These are phyloP conservation scores for Aspergillus sp. DNA, from an alignment of 2,329 filamentous ascomycete genomes.

Conservation along the genomic window DNA sequence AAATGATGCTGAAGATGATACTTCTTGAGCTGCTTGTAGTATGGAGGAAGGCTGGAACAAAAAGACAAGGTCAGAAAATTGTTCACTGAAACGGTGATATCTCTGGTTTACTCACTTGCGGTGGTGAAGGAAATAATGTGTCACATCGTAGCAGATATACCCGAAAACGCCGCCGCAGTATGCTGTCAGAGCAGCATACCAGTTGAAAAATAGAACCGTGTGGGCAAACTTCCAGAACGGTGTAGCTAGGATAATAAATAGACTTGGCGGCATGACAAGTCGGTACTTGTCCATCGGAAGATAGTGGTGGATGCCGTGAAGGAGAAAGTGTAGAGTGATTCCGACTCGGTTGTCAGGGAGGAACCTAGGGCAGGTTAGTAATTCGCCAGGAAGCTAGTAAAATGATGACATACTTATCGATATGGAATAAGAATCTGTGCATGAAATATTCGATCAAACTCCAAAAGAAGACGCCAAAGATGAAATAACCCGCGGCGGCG, in stretches of 20 bases:
- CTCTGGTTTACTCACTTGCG: constrained; percentile 62
- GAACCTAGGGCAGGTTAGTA: constrained; percentile 54
- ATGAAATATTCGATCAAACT: constrained; percentile 84
- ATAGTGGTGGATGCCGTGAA: constrained; percentile 97
- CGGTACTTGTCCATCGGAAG: constrained; percentile 98
- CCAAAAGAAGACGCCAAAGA: constrained; percentile 75
- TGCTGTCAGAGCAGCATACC: constrained; percentile 74
- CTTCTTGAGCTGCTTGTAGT: constrained; percentile 93
- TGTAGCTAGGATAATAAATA: constrained; percentile 78
- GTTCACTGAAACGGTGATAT: background rate
- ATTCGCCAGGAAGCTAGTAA: background rate
- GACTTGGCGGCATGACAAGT: constrained; percentile 91
- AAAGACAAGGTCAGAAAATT: constrained; percentile 11
- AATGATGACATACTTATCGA: constrained; percentile 70
- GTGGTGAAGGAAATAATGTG: constrained; percentile 98
- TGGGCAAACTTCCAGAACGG: constrained; percentile 95
- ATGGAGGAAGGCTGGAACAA: constrained; percentile 66
- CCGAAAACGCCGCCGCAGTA: constrained; percentile 92
- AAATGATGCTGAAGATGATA: constrained; percentile 98
- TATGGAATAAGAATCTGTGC: constrained; percentile 89
- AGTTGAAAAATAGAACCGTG: constrained; percentile 76
- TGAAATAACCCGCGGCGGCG: constrained; percentile 61
- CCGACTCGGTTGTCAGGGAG: constrained; percentile 89
- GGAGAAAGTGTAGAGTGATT: constrained; percentile 84
- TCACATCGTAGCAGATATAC: constrained; percentile 94